Conservation (phyloP, 805 yeast species). For the Candida orba region DNA sequence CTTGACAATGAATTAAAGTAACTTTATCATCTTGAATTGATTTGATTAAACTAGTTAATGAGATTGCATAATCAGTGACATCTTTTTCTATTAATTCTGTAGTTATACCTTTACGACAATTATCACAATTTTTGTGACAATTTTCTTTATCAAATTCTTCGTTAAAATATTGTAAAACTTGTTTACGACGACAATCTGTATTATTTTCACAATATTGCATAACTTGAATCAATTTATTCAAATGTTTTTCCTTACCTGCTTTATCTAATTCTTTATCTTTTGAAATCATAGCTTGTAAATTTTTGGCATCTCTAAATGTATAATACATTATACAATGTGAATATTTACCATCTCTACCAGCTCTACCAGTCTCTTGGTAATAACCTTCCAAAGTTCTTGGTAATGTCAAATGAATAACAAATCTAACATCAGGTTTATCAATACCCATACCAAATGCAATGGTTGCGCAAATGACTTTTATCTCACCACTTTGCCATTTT, state of each 20-base stretch:
- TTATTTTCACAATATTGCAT: constrained; percentile 86
- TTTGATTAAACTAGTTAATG: constrained; percentile 53
- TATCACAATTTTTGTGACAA: constrained; percentile 78
- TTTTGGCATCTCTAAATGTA: constrained; percentile 70
- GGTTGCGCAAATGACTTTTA: constrained; percentile 89
- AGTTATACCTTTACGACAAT: constrained; percentile 49
- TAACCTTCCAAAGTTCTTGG: constrained; percentile 93
- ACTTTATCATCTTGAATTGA: constrained; percentile 51
- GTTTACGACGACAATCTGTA: constrained; percentile 84
- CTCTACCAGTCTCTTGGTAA: constrained; percentile 97
- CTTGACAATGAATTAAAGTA: constrained; percentile 76
- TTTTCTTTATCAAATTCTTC: constrained; percentile 62
- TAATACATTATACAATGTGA: constrained; percentile 83
- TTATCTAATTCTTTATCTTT: constrained; percentile 62
- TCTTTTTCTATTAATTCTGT: constrained; percentile 48
- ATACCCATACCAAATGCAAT: constrained; percentile 99
- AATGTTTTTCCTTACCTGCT: constrained; percentile 66
- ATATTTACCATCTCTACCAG: constrained; percentile 88
- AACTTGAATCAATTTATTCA: constrained; percentile 71
- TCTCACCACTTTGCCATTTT: constrained; percentile 68
- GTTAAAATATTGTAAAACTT: constrained; percentile 85
- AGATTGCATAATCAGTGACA: constrained; percentile 56
- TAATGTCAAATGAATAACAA: constrained; percentile 79
- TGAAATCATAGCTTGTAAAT: constrained; percentile 68
- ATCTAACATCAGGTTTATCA: constrained; percentile 92